Evolutionary conservation across 2,329 filamentous ascomycete genomes (phyloP).

Genomic region (Pseudocercospora crystallina): DNA sequence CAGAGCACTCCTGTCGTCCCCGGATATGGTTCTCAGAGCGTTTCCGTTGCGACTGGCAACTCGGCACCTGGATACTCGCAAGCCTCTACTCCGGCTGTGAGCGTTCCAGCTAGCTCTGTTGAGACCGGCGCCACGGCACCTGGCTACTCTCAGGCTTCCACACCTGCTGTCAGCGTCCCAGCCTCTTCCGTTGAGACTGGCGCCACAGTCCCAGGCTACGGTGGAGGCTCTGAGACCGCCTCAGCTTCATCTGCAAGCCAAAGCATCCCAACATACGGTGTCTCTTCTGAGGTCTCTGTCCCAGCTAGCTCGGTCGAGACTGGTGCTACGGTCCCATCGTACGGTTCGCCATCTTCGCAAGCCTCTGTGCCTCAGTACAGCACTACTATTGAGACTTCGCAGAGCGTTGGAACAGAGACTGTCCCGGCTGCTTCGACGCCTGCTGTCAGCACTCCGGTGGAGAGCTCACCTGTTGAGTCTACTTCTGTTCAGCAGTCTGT

Average conservation of each 20-base stretch:
- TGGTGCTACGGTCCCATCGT: neutral
- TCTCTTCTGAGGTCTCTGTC: neutral
- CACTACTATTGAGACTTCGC: neutral
- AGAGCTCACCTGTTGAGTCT: neutral
- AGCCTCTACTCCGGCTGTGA: no score
- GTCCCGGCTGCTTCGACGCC: neutral
- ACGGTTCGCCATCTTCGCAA: neutral
- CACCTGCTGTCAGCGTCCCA: slow-evolving; percentile 5
- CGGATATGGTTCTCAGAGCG: neutral
- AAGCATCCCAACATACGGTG: neutral
- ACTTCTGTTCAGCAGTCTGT: neutral
- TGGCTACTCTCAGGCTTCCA: neutral
- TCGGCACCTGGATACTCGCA: no score
- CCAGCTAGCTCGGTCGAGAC: neutral
- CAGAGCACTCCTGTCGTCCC: neutral
- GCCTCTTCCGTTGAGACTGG: neutral
- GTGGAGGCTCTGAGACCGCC: no score
- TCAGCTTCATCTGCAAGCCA: no score
- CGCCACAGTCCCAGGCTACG: neutral
- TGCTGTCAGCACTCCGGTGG: neutral
- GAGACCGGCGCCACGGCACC: neutral
- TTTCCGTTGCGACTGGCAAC: no score
- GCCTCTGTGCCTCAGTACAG: neutral
- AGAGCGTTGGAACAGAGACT: neutral
- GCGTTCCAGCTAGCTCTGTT: neutral